These are phyloP conservation scores for Sphaceloma murrayae DNA, from an alignment of 2,329 filamentous ascomycete species.

Conservation along the genomic window DNA sequence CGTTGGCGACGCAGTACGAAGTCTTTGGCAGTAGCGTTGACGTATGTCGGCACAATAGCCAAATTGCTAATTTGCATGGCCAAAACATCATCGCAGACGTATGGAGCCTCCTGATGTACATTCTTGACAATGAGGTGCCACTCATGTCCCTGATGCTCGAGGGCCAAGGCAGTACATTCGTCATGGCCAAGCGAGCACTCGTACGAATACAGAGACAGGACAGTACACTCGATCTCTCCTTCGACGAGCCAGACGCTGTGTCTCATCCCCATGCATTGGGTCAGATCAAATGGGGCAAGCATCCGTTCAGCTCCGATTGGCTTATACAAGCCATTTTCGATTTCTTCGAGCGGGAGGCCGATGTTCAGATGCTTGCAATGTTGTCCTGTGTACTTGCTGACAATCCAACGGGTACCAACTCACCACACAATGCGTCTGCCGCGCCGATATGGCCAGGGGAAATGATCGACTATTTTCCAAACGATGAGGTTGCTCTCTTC, in stretches of 20 bases:
- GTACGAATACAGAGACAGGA: conserved; percentile 42
- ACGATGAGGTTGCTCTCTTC: conserved; percentile 7
- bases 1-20: conserved; percentile 68
- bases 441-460: conserved; percentile 7
- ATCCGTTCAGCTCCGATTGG: conserved; percentile 47
- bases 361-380: conserved; percentile 58
- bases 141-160: conserved; percentile 47
- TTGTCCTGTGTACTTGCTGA: conserved; percentile 51
- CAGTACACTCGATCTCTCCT: conserved; percentile 39
- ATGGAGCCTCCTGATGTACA: conserved; percentile 71
- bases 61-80: conserved; percentile 62
- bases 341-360: conserved; percentile 51
- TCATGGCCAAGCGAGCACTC: conserved; percentile 57
- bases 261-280: conserved; percentile 33
- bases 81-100: conserved; percentile 64
- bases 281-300: conserved; percentile 47
- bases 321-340: conserved; percentile 49
- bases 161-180: conserved; percentile 51
- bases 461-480: conserved; percentile 6
- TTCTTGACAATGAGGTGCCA: conserved; percentile 68
- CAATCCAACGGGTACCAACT: conserved; percentile 24
- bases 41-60: conserved; percentile 76
- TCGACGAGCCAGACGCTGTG: conserved; percentile 35
- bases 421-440: not conserved
- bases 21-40: conserved; percentile 76